A percentile compares a stretch with the other conserved stretches of the same genome.
phyloP scores from a whole-genome alignment of 306 rosid genomes.

The Hylodesmum podocarpum region DNA sequence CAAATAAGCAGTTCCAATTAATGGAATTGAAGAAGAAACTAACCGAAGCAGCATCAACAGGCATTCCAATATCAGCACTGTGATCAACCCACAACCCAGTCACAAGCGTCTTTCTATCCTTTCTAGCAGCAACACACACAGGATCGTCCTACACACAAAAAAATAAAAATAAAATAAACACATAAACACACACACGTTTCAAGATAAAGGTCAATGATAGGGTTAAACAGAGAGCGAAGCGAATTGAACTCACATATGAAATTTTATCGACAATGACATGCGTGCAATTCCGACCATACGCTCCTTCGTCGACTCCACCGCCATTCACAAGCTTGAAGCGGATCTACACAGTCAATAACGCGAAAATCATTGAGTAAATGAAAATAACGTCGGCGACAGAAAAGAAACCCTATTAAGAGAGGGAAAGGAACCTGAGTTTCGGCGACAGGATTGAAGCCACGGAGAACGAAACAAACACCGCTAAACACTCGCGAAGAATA shows the following conservation, averaged over 20 bases:
- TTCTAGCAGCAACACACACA: slow-evolving; percentile 73
- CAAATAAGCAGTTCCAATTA: background rate
- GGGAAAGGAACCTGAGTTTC: slow-evolving; percentile 53
- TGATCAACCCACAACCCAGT: slow-evolving; percentile 88
- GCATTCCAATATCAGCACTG: slow-evolving; percentile 69
- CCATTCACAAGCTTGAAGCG: slow-evolving; percentile 71
- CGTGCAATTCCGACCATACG: slow-evolving; percentile 58
- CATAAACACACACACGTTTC: background rate
- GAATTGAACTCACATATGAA: slow-evolving; percentile 47
- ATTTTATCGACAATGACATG: slow-evolving; percentile 76
- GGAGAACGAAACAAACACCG: slow-evolving; percentile 66
- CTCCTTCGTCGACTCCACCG: slow-evolving; percentile 73
- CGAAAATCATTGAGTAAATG: background rate
- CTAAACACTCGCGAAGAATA: slow-evolving; percentile 44
- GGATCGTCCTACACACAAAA: slow-evolving; percentile 67
- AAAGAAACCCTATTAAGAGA: background rate
- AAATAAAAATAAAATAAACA: no score
- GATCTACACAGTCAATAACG: slow-evolving; percentile 40
- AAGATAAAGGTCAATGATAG: background rate
- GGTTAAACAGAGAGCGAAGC: background rate
- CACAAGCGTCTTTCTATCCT: slow-evolving; percentile 68
- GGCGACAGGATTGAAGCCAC: slow-evolving; percentile 52
- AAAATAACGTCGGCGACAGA: background rate
- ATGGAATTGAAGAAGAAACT: slow-evolving; percentile 31
- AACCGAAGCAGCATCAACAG: slow-evolving; percentile 62